Evolutionary conservation across 2,329 filamentous ascomycete species (phyloP).

Genomic region (Akanthomyces uredinophilus): DNA sequence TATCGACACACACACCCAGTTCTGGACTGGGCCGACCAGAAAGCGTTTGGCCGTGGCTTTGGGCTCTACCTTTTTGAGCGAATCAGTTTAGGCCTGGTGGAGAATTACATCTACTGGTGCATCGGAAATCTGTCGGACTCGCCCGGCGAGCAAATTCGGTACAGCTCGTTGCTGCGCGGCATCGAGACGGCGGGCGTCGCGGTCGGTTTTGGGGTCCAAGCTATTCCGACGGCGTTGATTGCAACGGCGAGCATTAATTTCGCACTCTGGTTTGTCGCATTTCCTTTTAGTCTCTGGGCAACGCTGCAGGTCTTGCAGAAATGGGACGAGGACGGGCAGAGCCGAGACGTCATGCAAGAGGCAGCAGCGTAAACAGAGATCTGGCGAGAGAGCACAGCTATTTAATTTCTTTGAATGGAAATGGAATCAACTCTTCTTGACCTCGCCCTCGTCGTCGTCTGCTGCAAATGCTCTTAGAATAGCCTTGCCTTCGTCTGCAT

Average conservation of each 20-base stretch:
- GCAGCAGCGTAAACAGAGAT: too few species aligned
- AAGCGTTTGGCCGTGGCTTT: conserved; percentile 33
- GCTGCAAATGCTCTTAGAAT: too few species aligned
- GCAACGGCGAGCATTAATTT: conserved; percentile 38
- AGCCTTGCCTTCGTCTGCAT: too few species aligned
- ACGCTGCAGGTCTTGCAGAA: conserved; percentile 36
- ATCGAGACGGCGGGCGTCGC: conserved; percentile 38
- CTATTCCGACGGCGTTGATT: conserved; percentile 37
- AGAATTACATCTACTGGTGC: conserved; percentile 44
- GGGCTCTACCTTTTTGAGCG: conserved; percentile 38
- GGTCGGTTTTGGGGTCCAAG: conserved; percentile 39
- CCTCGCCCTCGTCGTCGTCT: too few species aligned
- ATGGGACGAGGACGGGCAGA: conserved; percentile 26
- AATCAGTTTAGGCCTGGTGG: conserved; percentile 33
- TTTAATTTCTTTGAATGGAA: too few species aligned
- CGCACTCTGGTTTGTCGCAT: conserved; percentile 35
- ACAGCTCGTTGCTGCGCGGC: conserved; percentile 37
- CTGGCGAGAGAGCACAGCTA: too few species aligned
- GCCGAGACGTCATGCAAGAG: neutral
- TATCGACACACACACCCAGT: conserved; percentile 37
- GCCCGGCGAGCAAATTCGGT: conserved; percentile 38
- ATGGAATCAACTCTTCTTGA: too few species aligned
- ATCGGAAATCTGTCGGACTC: conserved; percentile 41
- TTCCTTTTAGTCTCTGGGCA: conserved; percentile 40
- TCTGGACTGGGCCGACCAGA: conserved; percentile 39